Evolutionary conservation across 2,329 filamentous ascomycete species (phyloP), one percentile per base, ranked within the genome.

Genomic region (Alternaria gansuensis): DNA sequence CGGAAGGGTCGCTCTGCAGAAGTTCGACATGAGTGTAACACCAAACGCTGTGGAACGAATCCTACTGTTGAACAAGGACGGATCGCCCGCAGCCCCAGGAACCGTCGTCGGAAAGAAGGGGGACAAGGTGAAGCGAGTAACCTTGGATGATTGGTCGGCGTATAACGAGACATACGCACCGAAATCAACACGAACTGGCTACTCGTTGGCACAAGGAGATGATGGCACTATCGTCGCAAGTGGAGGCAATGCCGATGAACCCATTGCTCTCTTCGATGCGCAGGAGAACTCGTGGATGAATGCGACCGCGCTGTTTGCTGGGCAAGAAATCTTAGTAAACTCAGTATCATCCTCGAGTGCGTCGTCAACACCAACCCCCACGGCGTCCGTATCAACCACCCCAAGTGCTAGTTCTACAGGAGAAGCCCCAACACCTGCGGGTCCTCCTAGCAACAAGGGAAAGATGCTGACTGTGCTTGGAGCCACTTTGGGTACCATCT

Each of bases 121-220:
- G 21, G 67, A 64, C 41, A 79, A 79, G 49, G 70, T 70, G 59
- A 85, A 82, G 72, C 78, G 85, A 63, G 80, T 91, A 29, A 88
- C 86, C 0, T 73, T 88, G 26, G 80, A 79, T 23, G 81, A 88
- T 69, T 96, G 92, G 87, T 93, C 93, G 2, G 71, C 82, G 3
- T 97, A 97, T 77, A 93, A 97, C 77, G 83, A 81, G 51, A 90
- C 88, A 0, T 78, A 88, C 40, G 93, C 90, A 0, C 90, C 93
- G 0, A 84, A 79, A 1, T 81, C 78, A 8, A 86, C 82, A 5
- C 85, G 93, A 64, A 82, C 82, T n/a, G 85, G 87, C 45, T 96
- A 87, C 71, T 89, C 91, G 0, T 75, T 96, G 14, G 90, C 93
- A 0, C 85, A 89, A 67, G 88, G 86, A 60, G 70, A 83, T 1